Evolutionary conservation across 306 rosid species (phyloP), one percentile per base, ranked within the genome.

Genomic region (Sophora flavescens): DNA sequence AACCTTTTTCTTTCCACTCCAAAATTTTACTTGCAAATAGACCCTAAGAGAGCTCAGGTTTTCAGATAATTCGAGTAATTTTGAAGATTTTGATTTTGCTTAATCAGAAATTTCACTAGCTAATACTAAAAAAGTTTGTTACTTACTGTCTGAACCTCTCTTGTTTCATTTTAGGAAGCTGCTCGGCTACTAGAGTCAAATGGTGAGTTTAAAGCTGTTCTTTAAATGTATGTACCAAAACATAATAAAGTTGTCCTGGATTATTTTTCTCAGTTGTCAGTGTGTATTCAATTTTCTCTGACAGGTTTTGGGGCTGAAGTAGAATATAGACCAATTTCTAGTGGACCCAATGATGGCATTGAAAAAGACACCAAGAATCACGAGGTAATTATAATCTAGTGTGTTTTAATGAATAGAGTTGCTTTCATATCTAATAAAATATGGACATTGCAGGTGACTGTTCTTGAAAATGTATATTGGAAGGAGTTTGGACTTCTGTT

Each of bases 401-500:
- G 32, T 69, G 66, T 68, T 45, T 3, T 71, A 41, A 15, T 33
- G 6, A 9, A 33, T 63, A 17, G 30, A 36, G 35, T 4, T 56
- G 62, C 62, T 60, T 36, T 63, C 45, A 38, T 70, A 62, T 78
- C 83, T 88, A 67, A 65, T 72, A 65, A 22, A 57, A 66, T 70
- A 56, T 63, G 15, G 48, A 3, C 72, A 33, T 75, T 76, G 65
- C 86, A 91, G 90, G 80, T 82, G 50, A 47, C 87, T 28, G 3
- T 87, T 33, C 63, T 89, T 47, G 83, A 89, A 77, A 89, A 91
- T 59, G 84, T 91, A 10, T 74, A 42, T 35, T 86, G 96, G 93
- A 91, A 89, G 70, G 93, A 91, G 67, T 68, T 81, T 78, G 93
- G 91, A 67, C 91, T 91, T 79, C 87, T 91, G 38, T 62, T 66